phyloP scores from a whole-genome alignment of 225 moss, liverwort and hornwort genomes.

The Pseudoscleropodium purum region DNA sequence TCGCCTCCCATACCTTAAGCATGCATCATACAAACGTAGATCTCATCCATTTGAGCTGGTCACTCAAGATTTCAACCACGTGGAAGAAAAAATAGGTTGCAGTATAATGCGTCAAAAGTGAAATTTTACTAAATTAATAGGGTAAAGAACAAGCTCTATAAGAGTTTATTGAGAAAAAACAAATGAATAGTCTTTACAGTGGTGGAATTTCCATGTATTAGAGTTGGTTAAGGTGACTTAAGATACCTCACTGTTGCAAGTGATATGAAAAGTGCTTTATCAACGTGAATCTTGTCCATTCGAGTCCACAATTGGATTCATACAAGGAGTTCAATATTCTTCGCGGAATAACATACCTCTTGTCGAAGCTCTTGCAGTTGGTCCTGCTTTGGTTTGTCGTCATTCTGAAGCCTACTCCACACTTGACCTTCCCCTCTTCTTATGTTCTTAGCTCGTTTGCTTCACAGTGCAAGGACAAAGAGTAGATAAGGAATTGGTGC shows the following conservation, averaged over 20 bases:
- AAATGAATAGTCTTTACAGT: neutral
- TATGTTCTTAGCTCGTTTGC: constrained; percentile 80
- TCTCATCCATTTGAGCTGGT: neutral
- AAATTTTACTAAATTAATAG: neutral
- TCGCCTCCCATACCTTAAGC: constrained; percentile 74
- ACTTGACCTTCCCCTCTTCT: constrained; percentile 56
- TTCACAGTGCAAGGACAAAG: constrained; percentile 36
- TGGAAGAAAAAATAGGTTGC: neutral
- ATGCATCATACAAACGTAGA: neutral
- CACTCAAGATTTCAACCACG: neutral
- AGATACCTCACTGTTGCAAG: neutral
- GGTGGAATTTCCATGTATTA: neutral
- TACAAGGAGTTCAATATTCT: neutral
- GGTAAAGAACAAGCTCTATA: neutral
- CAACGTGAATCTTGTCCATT: neutral
- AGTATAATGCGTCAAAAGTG: neutral
- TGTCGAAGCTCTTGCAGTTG: constrained; percentile 67
- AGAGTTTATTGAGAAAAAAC: neutral
- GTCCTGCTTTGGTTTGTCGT: constrained; percentile 65
- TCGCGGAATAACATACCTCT: neutral
- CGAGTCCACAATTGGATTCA: neutral
- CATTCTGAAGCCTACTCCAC: constrained; percentile 70
- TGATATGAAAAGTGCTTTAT: neutral
- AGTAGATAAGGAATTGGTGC: neutral
- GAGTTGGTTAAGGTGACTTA: neutral